Percentiles rank a stretch among this genome's conserved stretches.
phyloP scores from a whole-genome alignment of 2,329 filamentous ascomycete species.

The Claviceps sp. region DNA sequence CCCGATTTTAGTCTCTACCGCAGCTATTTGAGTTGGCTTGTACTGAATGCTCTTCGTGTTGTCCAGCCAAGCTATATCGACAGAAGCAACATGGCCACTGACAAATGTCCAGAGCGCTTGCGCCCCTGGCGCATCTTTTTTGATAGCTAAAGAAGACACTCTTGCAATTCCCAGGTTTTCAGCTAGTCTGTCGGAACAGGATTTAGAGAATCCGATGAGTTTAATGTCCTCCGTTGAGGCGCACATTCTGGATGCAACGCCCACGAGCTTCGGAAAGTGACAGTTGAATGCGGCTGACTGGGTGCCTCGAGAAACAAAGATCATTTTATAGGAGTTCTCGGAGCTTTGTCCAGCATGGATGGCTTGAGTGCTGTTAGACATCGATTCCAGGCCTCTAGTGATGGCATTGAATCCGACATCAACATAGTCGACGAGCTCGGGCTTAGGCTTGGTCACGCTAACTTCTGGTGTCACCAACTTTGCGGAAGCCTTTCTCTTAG shows the following conservation, averaged over 20 bases:
- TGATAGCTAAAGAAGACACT: slow-evolving; percentile 50
- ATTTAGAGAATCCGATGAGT: slow-evolving; percentile 49
- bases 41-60: slow-evolving; percentile 13
- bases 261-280: slow-evolving; percentile 44
- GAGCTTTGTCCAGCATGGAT: not conserved
- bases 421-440: slow-evolving; percentile 42
- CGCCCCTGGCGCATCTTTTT: slow-evolving; percentile 40
- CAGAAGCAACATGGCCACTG: slow-evolving; percentile 33
- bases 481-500: slow-evolving; percentile 29
- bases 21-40: slow-evolving; percentile 20
- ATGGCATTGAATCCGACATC: slow-evolving; percentile 54
- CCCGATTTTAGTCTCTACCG: slow-evolving; percentile 22
- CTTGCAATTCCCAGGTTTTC: slow-evolving; percentile 45
- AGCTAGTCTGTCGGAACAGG: slow-evolving; percentile 44
- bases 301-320: slow-evolving; percentile 46
- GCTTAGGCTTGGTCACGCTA: slow-evolving; percentile 15
- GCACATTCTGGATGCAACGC: slow-evolving; percentile 31
- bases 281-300: slow-evolving; percentile 44
- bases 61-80: slow-evolving; percentile 41
- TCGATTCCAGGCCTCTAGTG: slow-evolving; percentile 41
- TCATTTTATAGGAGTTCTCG: slow-evolving; percentile 28
- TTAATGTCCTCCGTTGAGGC: slow-evolving; percentile 29
- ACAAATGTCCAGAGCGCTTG: slow-evolving; percentile 44
- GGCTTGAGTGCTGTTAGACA: slow-evolving; percentile 12
- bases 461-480: slow-evolving; percentile 9